A percentile compares a stretch with the other conserved stretches of the same genome.
These are phyloP conservation scores for Pestalotiopsis sp. DNA, from an alignment of 2,329 filamentous ascomycete genomes.

Conservation along the genomic window DNA sequence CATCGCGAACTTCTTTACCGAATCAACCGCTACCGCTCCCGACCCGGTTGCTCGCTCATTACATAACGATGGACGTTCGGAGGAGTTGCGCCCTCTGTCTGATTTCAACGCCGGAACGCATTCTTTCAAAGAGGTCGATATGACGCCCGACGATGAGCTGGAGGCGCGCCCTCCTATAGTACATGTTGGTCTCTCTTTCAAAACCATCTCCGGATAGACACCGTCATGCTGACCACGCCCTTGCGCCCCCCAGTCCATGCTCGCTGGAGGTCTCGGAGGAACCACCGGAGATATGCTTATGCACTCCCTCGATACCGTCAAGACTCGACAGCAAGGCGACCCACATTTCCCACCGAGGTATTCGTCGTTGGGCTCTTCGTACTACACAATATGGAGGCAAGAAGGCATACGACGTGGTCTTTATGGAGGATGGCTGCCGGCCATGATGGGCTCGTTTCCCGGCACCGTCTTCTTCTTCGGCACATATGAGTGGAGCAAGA, in stretches of 20 bases:
- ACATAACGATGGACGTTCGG: slow-evolving; percentile 37
- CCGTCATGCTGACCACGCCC: slow-evolving; percentile 22
- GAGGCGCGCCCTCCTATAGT: slow-evolving; percentile 64
- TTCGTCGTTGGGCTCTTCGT: slow-evolving; percentile 85
- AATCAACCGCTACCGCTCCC: slow-evolving; percentile 33
- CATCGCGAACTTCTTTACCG: slow-evolving; percentile 54
- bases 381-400: slow-evolving; percentile 89
- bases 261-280: slow-evolving; percentile 90
- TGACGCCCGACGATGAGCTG: slow-evolving; percentile 45
- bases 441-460: slow-evolving; percentile 88
- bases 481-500: slow-evolving; percentile 93
- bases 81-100: slow-evolving; percentile 28
- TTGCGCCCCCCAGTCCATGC: slow-evolving; percentile 70
- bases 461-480: slow-evolving; percentile 96
- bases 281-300: slow-evolving; percentile 96
- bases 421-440: slow-evolving; percentile 92
- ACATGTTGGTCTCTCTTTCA: slow-evolving; percentile 52
- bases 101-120: slow-evolving; percentile 28
- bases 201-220: slow-evolving; percentile 18
- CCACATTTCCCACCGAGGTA: slow-evolving; percentile 93
- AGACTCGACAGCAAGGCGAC: slow-evolving; percentile 96
- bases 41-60: slow-evolving; percentile 30
- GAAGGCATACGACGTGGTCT: slow-evolving; percentile 85
- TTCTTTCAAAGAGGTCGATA: slow-evolving; percentile 21
- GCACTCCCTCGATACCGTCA: slow-evolving; percentile 98